Percentiles rank a stretch among this genome's conserved stretches.
Evolutionary conservation across 305 asterid genomes (phyloP).

Genomic region (Solanum chacoense): DNA sequence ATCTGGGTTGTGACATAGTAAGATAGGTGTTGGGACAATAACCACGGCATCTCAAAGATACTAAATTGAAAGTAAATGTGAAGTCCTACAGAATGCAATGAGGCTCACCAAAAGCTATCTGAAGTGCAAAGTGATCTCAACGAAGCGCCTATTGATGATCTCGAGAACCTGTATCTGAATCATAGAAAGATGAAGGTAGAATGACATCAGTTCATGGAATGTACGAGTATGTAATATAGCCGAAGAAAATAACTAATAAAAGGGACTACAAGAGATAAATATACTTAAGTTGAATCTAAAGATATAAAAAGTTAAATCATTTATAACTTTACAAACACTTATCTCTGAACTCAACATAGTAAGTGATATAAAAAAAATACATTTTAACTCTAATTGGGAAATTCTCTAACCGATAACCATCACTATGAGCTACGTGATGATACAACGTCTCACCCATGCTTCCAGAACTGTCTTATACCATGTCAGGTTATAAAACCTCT

Average conservation of each 20-base stretch:
- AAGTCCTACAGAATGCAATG: no score
- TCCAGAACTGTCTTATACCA: background rate
- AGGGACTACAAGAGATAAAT: background rate
- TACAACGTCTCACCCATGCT: background rate
- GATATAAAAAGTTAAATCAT: background rate
- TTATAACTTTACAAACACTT: background rate
- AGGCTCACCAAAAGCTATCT: background rate
- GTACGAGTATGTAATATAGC: background rate
- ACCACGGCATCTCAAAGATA: background rate
- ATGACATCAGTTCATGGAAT: background rate
- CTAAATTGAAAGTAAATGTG: background rate
- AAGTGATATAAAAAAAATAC: background rate
- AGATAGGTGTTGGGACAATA: background rate
- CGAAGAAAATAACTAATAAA: background rate
- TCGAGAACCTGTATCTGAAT: background rate
- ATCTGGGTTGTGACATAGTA: background rate
- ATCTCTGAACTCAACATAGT: background rate
- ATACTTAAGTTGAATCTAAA: background rate
- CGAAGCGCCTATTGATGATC: background rate
- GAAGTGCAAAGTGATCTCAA: background rate
- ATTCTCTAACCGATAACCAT: background rate
- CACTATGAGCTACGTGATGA: background rate
- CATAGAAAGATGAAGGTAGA: background rate
- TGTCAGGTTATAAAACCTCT: background rate
- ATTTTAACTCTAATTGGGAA: background rate